Evolutionary conservation across 768 basidiomycete genomes (phyloP).

Genomic region (Mycena belliarum): DNA sequence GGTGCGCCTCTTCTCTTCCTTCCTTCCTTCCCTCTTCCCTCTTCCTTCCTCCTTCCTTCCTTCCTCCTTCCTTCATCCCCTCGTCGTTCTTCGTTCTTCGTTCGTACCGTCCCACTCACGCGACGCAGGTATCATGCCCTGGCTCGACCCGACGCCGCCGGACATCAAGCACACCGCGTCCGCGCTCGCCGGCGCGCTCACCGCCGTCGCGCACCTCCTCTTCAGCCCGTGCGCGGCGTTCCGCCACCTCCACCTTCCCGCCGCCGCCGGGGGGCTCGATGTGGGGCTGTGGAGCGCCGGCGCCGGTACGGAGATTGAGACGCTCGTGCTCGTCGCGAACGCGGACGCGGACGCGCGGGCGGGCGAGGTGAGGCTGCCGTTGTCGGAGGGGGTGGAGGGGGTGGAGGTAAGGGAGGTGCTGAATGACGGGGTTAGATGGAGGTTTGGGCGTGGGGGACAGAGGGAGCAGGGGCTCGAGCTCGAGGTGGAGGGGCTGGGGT

Average conservation of each 20-base stretch:
- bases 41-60: too few species aligned
- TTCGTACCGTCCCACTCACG: too few species aligned
- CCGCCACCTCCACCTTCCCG: too few species aligned
- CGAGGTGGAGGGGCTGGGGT: conserved; percentile 15
- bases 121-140: conserved; percentile 34
- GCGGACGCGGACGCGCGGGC: conserved; percentile 31
- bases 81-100: too few species aligned
- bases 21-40: too few species aligned
- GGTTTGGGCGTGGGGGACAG: too few species aligned
- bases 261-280: conserved; percentile 27
- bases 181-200: conserved; percentile 32
- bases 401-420: conserved; percentile 7
- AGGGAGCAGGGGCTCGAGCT: background rate
- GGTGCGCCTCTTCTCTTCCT: conserved; percentile 14
- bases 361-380: conserved; percentile 8
- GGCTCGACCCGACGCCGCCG: conserved; percentile 42
- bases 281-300: conserved; percentile 36
- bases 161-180: conserved; percentile 40
- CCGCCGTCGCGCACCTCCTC: conserved; percentile 29
- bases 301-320: too few species aligned
- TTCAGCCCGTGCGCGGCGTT: conserved; percentile 29
- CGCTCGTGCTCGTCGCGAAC: conserved; percentile 37
- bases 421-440: conserved; percentile 6
- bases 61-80: too few species aligned
- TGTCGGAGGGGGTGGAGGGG: background rate